These are phyloP conservation scores for Colletotrichum ledebouriae DNA, from an alignment of 2,329 filamentous ascomycete species.

Conservation along the genomic window DNA sequence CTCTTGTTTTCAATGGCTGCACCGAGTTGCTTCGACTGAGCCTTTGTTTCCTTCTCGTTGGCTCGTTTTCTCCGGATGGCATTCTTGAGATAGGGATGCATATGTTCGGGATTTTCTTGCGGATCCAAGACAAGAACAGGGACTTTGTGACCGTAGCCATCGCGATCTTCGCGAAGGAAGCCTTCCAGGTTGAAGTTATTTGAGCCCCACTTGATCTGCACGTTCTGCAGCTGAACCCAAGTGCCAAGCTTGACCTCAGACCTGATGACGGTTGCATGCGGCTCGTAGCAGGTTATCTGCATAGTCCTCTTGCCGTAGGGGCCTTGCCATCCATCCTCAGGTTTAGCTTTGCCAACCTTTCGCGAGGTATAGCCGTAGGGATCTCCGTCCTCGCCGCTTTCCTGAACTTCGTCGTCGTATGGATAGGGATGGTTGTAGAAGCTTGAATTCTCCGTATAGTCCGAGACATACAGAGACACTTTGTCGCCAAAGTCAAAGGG, in stretches of 20 bases:
- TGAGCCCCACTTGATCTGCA: conserved; percentile 74
- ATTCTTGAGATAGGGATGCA: conserved; percentile 65
- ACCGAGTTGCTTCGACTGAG: conserved; percentile 53
- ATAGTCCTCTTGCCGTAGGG: conserved; percentile 81
- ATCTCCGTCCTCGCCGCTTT: conserved; percentile 62
- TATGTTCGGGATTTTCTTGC: conserved; percentile 54
- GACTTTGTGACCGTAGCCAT: conserved; percentile 60
- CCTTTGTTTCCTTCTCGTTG: conserved; percentile 68
- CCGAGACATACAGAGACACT: conserved; percentile 79
- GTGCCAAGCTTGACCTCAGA: conserved; percentile 68
- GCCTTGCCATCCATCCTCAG: conserved; percentile 71
- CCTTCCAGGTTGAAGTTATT: conserved; percentile 76
- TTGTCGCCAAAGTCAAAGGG: conserved; percentile 60
- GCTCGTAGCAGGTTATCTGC: conserved; percentile 78
- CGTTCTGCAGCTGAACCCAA: conserved; percentile 77
- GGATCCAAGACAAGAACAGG: conserved; percentile 67
- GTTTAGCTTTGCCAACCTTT: conserved; percentile 42
- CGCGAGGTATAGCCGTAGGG: conserved; percentile 65
- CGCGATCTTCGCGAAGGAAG: conserved; percentile 73
- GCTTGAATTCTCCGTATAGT: conserved; percentile 80
- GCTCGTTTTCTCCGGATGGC: conserved; percentile 74
- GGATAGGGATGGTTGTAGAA: conserved; percentile 68
- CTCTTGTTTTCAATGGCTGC: conserved; percentile 33
- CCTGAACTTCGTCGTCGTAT: conserved; percentile 48
- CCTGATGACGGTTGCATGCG: conserved; percentile 72